Evolutionary conservation across 352 stramenopile genomes (phyloP).

Genomic region (Phytophthora macrochlamydospora): DNA sequence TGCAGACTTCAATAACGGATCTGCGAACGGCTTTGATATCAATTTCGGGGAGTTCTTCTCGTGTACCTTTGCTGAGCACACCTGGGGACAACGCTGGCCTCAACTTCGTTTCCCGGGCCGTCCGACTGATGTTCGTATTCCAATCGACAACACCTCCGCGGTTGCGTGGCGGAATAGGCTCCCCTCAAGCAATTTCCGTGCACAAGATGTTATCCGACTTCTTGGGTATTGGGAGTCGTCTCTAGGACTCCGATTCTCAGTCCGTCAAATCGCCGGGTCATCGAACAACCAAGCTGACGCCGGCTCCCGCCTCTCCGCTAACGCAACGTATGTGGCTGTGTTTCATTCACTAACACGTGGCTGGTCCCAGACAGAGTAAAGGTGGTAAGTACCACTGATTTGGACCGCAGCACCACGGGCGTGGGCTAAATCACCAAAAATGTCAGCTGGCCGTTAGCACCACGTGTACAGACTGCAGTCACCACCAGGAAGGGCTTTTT

Average conservation of each 20-base stretch:
- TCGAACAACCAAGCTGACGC: background rate
- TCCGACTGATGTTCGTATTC: conserved; percentile 6
- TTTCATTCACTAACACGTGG: background rate
- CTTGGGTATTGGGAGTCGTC: background rate
- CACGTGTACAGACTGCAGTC: no score
- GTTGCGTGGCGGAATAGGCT: conserved; percentile 6
- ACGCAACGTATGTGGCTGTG: background rate
- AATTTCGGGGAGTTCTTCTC: conserved; percentile 22
- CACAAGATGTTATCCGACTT: background rate
- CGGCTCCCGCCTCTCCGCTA: background rate
- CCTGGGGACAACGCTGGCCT: background rate
- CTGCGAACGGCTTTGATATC: conserved; percentile 13
- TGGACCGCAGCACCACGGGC: no score
- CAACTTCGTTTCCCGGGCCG: background rate
- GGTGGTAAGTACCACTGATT: no score
- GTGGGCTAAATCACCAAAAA: no score
- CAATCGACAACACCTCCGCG: conserved; percentile 16
- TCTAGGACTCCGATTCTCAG: conserved; percentile 5
- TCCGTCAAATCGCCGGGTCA: background rate
- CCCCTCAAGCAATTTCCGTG: background rate
- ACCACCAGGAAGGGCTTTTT: no score
- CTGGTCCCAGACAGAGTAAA: no score
- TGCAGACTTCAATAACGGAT: background rate
- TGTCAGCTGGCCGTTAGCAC: no score
- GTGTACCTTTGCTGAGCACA: background rate